Base-by-base conservation (phyloP, 768 basidiomycete genomes). In the Pleurotus pulmonarius region DNA sequence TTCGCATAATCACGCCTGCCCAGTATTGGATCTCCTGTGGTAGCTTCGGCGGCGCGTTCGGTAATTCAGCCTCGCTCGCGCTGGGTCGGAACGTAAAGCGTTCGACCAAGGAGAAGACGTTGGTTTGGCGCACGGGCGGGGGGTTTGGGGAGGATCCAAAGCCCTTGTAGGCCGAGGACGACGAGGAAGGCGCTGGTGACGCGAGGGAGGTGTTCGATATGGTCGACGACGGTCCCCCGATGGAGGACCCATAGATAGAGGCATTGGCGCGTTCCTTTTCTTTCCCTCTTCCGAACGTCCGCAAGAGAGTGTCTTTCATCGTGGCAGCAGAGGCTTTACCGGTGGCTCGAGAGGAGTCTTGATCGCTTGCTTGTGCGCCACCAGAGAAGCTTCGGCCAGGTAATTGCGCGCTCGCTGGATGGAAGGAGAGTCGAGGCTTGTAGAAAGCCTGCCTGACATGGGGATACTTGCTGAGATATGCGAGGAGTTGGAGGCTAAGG, bases 1-100 rank as follows among this genome's bases (percentile, higher is more conserved):
- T 99, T 52, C 97, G 82, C 97, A 98, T 99, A 65, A 98, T 97
- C n/a, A 98, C 96, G 2, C 94, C 94, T 0, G 96, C 97, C 97
- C 97, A 98, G 64, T 98, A 97, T 70, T 97, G 93, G 20, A 99
- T 96, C 69, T 98, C 96, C 8, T 80, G 76, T 0, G 94, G 93
- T 5, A 94, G 73, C 47, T 84, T 78, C 3, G 88, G 87, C 4
- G 83, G 86, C 0, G 86, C 83, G 54, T 83, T 84, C 4, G 82
- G 83, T 53, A 87, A 73, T 59, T 87, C 85, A 16, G 81, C 82
- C 65, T 95, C 94, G 0, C 85, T 82, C 8, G 90, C 85, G 52
- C 90, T 90, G 0, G 95, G 93, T 52, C 94, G 85, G 77, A 94
- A 97, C 0, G 96, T 99, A 73, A 97, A 99, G 29, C 94, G 76